These are phyloP conservation scores for Paratinospora sagittata DNA, from an alignment of 164 flowering plant genomes.

Conservation along the genomic window DNA sequence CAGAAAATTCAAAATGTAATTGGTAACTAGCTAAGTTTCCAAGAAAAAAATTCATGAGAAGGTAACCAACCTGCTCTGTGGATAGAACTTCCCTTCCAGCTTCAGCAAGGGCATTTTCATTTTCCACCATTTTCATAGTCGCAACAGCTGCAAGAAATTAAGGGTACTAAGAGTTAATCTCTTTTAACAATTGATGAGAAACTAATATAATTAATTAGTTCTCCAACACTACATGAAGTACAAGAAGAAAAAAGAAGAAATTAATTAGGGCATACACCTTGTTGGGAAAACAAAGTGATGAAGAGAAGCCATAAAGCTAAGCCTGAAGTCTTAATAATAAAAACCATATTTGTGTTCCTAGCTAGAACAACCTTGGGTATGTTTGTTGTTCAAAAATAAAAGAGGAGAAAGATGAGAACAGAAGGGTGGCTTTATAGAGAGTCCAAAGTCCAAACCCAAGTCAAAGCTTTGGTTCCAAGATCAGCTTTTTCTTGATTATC, in stretches of 20 bases:
- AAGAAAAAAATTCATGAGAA: not conserved
- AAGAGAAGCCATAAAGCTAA: slow-evolving; percentile 32
- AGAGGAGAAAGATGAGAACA: slow-evolving; percentile 19
- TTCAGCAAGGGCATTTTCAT: slow-evolving; percentile 1
- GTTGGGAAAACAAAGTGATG: slow-evolving; percentile 22
- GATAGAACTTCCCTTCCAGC: not conserved
- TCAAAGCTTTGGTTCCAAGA: slow-evolving; percentile 40
- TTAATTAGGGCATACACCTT: slow-evolving; percentile 24
- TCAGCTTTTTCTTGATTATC: slow-evolving; percentile 10
- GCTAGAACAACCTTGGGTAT: slow-evolving; percentile 1
- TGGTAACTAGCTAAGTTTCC: no score
- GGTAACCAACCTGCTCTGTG: slow-evolving; percentile 16
- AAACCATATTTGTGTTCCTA: slow-evolving; percentile 9
- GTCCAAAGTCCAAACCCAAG: slow-evolving; percentile 24
- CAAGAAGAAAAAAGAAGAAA: not conserved
- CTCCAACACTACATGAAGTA: no score
- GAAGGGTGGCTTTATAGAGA: slow-evolving; percentile 29
- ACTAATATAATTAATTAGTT: no score
- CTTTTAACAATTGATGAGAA: not conserved
- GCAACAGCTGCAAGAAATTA: slow-evolving; percentile 3
- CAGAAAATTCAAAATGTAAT: not conserved
- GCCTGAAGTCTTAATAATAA: slow-evolving; percentile 20
- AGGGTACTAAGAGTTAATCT: not conserved
- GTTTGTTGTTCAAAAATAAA: slow-evolving; percentile 13
- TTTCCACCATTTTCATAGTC: not conserved